A percentile compares a stretch with the other conserved stretches of the same genome.
Evolutionary conservation across 2,329 filamentous ascomycete species (phyloP).

Genomic region (Arthrobotrys entomopaga): DNA sequence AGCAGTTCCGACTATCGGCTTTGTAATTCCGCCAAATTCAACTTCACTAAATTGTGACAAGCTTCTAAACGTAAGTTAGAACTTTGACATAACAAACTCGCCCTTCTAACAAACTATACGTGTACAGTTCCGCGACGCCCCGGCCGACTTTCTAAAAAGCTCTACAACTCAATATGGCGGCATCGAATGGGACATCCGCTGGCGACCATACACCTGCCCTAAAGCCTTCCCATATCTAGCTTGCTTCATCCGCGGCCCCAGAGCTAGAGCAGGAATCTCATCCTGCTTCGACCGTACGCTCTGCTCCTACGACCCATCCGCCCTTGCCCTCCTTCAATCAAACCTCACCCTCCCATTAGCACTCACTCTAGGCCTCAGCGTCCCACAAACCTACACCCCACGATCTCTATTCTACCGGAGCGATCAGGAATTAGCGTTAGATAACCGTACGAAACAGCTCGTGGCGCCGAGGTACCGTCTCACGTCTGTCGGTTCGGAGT

Average conservation of each 20-base stretch:
- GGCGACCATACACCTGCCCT: constrained; percentile 39
- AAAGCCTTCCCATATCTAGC: constrained; percentile 22
- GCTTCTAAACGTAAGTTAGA: constrained; percentile 25
- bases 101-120: too few relatives aligned
- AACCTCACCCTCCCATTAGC: not conserved
- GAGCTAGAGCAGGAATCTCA: not conserved
- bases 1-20: not conserved
- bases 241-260: not conserved
- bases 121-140: constrained; percentile 33
- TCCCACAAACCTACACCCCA: constrained; percentile 7
- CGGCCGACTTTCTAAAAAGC: constrained; percentile 14
- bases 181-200: constrained; percentile 26
- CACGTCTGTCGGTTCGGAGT: not conserved
- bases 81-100: too few relatives aligned
- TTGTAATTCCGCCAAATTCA: not conserved
- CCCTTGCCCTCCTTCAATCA: not conserved
- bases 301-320: constrained; percentile 22
- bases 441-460: not conserved
- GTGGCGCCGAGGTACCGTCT: constrained; percentile 28
- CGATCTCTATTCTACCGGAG: constrained; percentile 37
- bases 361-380: not conserved
- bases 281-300: constrained; percentile 26
- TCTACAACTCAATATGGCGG: not conserved
- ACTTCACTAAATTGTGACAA: constrained; percentile 12
- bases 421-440: constrained; percentile 14